Conservation (phyloP, 2,329 filamentous ascomycete species). For the Metarhizium humberi region DNA sequence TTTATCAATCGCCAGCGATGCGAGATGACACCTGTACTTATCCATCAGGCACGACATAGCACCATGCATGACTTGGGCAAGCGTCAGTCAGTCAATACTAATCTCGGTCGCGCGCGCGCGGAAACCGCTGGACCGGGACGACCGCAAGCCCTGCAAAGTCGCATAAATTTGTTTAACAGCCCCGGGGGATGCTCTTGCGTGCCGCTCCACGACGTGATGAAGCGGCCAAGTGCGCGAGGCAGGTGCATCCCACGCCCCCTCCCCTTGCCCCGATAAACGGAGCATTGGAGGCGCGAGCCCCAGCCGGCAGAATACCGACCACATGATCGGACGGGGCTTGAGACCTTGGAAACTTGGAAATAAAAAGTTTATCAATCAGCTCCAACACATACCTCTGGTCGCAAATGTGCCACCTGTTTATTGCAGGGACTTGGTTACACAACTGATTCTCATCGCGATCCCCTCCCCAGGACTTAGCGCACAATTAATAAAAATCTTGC, state of each 20-base stretch:
- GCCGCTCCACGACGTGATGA: no score
- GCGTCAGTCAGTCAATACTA: not conserved
- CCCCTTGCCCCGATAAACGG: not conserved
- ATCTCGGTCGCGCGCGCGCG: not conserved
- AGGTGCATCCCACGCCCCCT: no score
- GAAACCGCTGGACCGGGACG: not conserved
- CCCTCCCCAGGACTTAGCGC: not conserved
- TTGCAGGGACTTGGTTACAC: not conserved
- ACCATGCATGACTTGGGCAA: not conserved
- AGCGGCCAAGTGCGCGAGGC: no score
- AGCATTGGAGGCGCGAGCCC: not conserved
- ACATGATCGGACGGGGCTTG: not conserved
- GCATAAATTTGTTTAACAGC: not conserved
- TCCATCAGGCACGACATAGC: not conserved
- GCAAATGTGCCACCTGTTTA: not conserved
- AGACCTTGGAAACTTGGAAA: not conserved
- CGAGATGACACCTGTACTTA: not conserved
- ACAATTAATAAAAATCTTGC: not conserved
- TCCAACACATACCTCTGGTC: not conserved
- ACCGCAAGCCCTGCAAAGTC: no score
- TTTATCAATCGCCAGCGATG: conserved; percentile 1
- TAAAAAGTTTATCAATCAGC: not conserved
- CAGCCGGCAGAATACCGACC: not conserved
- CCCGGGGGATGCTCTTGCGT: no score
- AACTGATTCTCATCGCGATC: not conserved